phyloP scores from a whole-genome alignment of 495 filamentous ascomycete genomes.

The Annulohypoxylon stygium region DNA sequence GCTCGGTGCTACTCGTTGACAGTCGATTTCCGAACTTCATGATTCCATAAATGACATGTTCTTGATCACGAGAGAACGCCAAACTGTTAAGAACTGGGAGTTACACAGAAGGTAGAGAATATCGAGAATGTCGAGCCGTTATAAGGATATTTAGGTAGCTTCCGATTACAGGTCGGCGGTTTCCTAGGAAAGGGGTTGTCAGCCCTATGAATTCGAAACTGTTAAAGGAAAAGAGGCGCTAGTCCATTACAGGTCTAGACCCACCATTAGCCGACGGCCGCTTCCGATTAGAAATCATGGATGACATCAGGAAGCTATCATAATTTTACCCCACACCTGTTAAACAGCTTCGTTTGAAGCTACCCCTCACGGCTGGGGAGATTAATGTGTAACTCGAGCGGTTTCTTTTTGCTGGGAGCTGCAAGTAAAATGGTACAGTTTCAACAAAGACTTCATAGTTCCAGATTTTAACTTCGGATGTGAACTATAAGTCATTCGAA shows the following conservation, averaged over 20 bases:
- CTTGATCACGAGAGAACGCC: not conserved
- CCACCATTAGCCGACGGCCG: not conserved
- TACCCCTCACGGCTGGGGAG: conserved; percentile 4
- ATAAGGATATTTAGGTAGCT: not conserved
- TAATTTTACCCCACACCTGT: conserved; percentile 30
- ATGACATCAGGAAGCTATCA: conserved; percentile 39
- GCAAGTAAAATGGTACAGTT: not conserved
- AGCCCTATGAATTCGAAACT: conserved; percentile 29
- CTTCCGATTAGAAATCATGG: conserved; percentile 25
- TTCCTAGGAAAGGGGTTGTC: conserved; percentile 32
- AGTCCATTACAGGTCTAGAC: conserved; percentile 11
- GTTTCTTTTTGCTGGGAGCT: not conserved
- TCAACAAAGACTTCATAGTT: not conserved
- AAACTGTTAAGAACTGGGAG: no score
- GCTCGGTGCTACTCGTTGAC: not conserved
- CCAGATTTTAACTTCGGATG: not conserved
- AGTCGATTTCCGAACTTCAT: not conserved
- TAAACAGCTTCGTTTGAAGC: conserved; percentile 24
- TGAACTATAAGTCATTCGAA: conserved; percentile 5
- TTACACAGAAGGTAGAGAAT: not conserved
- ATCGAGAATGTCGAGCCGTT: not conserved
- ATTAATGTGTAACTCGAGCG: not conserved
- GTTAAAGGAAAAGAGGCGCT: conserved; percentile 9
- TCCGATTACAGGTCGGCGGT: not conserved
- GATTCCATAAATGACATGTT: not conserved